Base-by-base conservation (phyloP, 352 stramenopile genomes). In the Thalassiosira tumida region DNA sequence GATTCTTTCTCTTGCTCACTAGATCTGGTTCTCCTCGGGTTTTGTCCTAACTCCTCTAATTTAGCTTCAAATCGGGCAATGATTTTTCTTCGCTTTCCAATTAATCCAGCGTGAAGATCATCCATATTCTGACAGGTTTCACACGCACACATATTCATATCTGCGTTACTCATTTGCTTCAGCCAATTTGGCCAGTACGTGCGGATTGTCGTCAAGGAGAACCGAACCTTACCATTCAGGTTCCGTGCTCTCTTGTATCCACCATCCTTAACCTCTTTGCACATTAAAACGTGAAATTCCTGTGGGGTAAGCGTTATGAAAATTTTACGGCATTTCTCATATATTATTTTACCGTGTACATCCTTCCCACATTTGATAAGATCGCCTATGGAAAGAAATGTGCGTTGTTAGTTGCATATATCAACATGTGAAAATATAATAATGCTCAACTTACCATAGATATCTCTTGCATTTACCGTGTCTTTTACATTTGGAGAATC, bases 141-240 rank as follows among this genome's bases (percentile, higher is more conserved):
- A 38, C 72, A 79, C 31, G 31, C 72, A 79, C 72, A 79, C 6
- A 79, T 64, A 7, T n/a, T 3, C 72, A 59, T 79, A 15, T 79
- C 15, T 24, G 15, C 33, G 37, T 79, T 24, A 24, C 26, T 79
- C 72, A 79, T 79, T n/a, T 59, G 3, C 21, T 33, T 33, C 15
- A 79, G 72, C 72, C 72, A 79, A 64, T 79, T 79, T 6, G 72
- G 72, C 72, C 40, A 64, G 24, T 79, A 79, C 17, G 5, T 54
- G 6, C 14, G 2, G 4, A 79, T 6, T 6, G 72, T 59, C 1
- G 33, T 59, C 15, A 29, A 10, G 7, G 72, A 79, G 72, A 79
- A 79, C 7, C 29, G 14, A 24, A 24, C 5, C 5, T 40, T 37
- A 6, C 72, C 35, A 64, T 6, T 41, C 10, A 7, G 13, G 5